Base-by-base conservation (phyloP, 2,329 filamentous ascomycete species). In the Stemphylium lycopersici region DNA sequence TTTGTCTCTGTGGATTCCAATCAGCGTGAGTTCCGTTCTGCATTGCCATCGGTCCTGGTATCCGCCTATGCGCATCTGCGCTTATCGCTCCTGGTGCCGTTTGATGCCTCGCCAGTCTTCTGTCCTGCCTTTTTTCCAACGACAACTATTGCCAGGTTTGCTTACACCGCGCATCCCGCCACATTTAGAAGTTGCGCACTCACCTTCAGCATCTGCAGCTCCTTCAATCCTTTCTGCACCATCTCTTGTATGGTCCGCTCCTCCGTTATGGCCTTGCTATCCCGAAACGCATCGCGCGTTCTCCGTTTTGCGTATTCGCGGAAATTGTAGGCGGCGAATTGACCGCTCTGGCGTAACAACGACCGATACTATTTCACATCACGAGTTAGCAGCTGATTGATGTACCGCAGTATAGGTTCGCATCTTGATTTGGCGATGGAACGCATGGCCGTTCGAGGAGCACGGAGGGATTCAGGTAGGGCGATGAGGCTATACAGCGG, bases 261-360 rank as follows among this genome's bases (percentile, higher is more conserved):
- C 71, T 97, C 95, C 40, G 85, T 79, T 68, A 91, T 88, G 51
- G 77, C 74, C 76, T 86, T 84, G 76, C 96, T 84, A 75, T 96
- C 91, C 68, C 89, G 85, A 77, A 98, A 99, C 4, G 91, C 88
- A 80, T 98, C 95, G 74, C 85, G 85, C 74, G 95, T 96, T 76
- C 93, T 86, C 72, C 95, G 88, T 78, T 88, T 90, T 48, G 95
- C 93, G 78, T 99, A 99, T 76, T 97, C 93, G 79, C 95, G 87
- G 83, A 97, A 99, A 80, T 98, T 99, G 82, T 98, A 99, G 66
- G 90, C 87, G 59, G 91, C 86, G 77, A 99, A 98, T 72, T 96
- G 90, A 58, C 84, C 83, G 59, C 91, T 87, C 76, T 95, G 90
- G 67, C 93, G 90, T 69, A 98, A 82, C 68, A 99, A 82, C 71